phyloP scores from a whole-genome alignment of 2,329 filamentous ascomycete genomes.

The Claviceps fusiformis region DNA sequence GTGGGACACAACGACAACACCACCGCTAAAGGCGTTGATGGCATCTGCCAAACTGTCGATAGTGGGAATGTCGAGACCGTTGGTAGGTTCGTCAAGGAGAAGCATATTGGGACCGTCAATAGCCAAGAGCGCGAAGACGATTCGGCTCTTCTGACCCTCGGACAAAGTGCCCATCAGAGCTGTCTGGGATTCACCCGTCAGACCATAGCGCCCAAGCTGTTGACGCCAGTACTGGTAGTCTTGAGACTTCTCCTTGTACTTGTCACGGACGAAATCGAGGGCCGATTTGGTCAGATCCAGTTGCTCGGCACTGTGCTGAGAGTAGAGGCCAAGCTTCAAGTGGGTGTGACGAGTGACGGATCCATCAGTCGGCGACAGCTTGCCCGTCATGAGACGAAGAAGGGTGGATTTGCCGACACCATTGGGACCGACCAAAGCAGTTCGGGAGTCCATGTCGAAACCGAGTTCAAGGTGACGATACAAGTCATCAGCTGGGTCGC shows the following conservation, averaged over 20 bases:
- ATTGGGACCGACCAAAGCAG: conserved; percentile 91
- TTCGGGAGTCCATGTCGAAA: conserved; percentile 99
- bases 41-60: conserved; percentile 96
- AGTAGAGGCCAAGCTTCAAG: conserved; percentile 96
- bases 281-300: conserved; percentile 96
- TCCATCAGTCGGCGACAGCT: conserved; percentile 73
- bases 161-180: conserved; percentile 96
- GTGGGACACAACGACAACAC: conserved; percentile 96
- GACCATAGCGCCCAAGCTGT: conserved; percentile 87
- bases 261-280: conserved; percentile 94
- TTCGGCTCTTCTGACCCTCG: conserved; percentile 94
- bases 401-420: conserved; percentile 98
- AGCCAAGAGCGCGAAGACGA: conserved; percentile 90
- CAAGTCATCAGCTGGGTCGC: conserved; percentile 74
- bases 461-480: conserved; percentile 96
- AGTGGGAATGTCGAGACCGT: conserved; percentile 97
- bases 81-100: conserved; percentile 94
- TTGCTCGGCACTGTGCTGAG: conserved; percentile 96
- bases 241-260: conserved; percentile 77
- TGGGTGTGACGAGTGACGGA: conserved; percentile 86
- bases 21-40: conserved; percentile 90
- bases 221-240: conserved; percentile 99
- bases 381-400: conserved; percentile 90
- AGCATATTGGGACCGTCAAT: conserved; percentile 98
- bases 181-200: conserved; percentile 87